phyloP scores from a whole-genome alignment of 106 monocot genomes.

The Triglochin maritima region DNA sequence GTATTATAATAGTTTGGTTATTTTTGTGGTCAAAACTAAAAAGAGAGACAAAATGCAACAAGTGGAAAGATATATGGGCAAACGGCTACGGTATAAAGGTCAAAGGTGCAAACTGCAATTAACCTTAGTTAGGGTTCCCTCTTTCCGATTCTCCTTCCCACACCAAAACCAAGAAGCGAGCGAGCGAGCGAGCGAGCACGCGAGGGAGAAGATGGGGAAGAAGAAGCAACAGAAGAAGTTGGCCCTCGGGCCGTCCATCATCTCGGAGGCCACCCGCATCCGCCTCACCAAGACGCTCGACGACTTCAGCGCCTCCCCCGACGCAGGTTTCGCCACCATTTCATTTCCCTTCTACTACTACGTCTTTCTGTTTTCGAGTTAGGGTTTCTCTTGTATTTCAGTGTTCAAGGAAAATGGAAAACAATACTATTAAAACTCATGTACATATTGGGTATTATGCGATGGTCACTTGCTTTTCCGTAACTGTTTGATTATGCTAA shows the following conservation, averaged over 20 bases:
- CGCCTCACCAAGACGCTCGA: conserved; percentile 36
- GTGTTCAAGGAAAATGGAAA: not conserved
- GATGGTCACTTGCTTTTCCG: not conserved
- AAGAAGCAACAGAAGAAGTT: too few relatives aligned
- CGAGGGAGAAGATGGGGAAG: too few relatives aligned
- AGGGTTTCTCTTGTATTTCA: not conserved
- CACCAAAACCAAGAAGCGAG: too few relatives aligned
- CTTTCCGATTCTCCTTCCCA: too few relatives aligned
- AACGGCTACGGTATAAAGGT: too few relatives aligned
- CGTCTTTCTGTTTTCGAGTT: not conserved
- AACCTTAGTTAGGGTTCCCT: too few relatives aligned
- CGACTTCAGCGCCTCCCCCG: conserved; percentile 44
- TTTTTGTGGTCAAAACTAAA: too few relatives aligned
- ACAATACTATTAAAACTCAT: not conserved
- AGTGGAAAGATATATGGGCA: too few relatives aligned
- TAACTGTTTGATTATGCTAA: not conserved
- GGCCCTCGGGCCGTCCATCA: not conserved
- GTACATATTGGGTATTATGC: not conserved
- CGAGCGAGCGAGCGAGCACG: too few relatives aligned
- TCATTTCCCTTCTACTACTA: not conserved
- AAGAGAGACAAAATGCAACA: too few relatives aligned
- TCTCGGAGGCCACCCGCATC: conserved; percentile 37
- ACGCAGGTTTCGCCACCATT: conserved; percentile 20
- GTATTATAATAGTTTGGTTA: too few relatives aligned
- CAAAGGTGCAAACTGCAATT: too few relatives aligned